Evolutionary conservation across 2,329 filamentous ascomycete genomes (phyloP).

Genomic region (Diatrype stigma): DNA sequence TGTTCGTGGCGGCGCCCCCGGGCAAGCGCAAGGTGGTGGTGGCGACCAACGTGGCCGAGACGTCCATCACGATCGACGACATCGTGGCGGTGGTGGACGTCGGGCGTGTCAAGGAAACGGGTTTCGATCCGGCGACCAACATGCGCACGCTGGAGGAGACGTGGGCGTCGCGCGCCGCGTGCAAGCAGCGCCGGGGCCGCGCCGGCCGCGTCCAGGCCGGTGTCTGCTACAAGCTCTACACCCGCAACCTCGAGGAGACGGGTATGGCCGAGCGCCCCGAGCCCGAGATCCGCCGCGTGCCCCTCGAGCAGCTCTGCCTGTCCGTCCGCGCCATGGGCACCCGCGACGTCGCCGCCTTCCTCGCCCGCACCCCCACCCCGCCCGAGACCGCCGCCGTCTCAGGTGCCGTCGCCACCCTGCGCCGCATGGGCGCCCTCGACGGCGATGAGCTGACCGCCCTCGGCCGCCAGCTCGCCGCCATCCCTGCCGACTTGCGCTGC

Average conservation of each 20-base stretch:
- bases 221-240: constrained; percentile 93
- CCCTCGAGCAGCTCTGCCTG: constrained; percentile 88
- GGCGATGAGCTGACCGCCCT: constrained; percentile 84
- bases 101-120: constrained; percentile 93
- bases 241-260: constrained; percentile 71
- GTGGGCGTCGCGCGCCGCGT: constrained; percentile 90
- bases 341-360: constrained; percentile 72
- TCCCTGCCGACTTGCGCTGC: constrained; percentile 87
- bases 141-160: constrained; percentile 93
- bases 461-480: constrained; percentile 90
- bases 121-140: constrained; percentile 85
- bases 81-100: constrained; percentile 95
- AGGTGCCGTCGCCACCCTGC: constrained; percentile 73
- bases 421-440: constrained; percentile 83
- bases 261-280: constrained; percentile 87
- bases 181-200: constrained; percentile 88
- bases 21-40: constrained; percentile 90
- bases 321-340: constrained; percentile 95
- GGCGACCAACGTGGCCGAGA: constrained; percentile 95
- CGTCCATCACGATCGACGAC: constrained; percentile 97
- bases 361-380: constrained; percentile 83
- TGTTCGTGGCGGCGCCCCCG: constrained; percentile 71
- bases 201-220: constrained; percentile 90
- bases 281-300: constrained; percentile 88
- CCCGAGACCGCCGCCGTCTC: constrained; percentile 82